Evolutionary conservation across 176 grass and related monocot species (phyloP).

Genomic region (Juncus inflexus): DNA sequence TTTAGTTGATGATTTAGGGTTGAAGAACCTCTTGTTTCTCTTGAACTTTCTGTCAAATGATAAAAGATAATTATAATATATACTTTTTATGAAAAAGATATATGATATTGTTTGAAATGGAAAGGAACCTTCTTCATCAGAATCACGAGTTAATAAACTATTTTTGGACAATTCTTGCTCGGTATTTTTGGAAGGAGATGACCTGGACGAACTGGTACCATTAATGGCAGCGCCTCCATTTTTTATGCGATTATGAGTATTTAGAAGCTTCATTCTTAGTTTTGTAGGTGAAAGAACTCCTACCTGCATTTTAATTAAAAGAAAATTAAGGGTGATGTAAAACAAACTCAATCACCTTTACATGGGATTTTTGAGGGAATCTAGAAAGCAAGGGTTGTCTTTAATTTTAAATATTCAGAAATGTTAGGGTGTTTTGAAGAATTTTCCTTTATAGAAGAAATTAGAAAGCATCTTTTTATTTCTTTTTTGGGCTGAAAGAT

Average conservation of each 20-base stretch:
- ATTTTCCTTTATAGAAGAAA: no score
- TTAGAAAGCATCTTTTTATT: constrained; percentile 2
- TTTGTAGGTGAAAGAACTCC: constrained; percentile 90
- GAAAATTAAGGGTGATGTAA: not conserved
- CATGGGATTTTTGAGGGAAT: no score
- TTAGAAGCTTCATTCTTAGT: constrained; percentile 80
- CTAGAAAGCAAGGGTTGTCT: no score
- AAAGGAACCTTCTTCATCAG: constrained; percentile 58
- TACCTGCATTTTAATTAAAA: constrained; percentile 37
- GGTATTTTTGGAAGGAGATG: constrained; percentile 59
- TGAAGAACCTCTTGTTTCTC: constrained; percentile 33
- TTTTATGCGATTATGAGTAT: constrained; percentile 48
- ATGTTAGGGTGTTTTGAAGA: no score
- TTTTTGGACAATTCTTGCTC: constrained; percentile 48
- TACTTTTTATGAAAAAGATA: not conserved
- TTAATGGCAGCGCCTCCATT: constrained; percentile 32
- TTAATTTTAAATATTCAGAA: no score
- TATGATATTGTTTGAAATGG: constrained; percentile 15
- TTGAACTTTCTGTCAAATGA: constrained; percentile 49
- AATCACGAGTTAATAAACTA: constrained; percentile 51
- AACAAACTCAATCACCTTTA: no score
- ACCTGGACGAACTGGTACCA: constrained; percentile 46
- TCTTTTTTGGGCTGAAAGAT: constrained; percentile 12
- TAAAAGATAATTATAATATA: not conserved
- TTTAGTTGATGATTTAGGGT: constrained; percentile 24